Base-by-base conservation (phyloP, 2,329 filamentous ascomycete genomes). In the Monilinia vaccinii-corymbosi region DNA sequence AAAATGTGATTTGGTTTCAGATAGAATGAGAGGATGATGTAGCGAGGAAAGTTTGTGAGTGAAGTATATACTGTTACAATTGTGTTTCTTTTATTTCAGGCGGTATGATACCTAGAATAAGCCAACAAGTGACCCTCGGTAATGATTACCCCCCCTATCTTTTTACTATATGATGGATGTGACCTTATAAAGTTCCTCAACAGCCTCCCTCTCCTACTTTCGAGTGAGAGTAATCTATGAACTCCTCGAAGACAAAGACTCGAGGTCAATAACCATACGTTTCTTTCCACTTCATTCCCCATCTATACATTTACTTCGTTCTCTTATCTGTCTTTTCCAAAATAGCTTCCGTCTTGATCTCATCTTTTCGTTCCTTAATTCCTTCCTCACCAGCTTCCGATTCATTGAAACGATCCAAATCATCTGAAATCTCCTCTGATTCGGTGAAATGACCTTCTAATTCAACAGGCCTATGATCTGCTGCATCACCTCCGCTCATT, bases 401-500 rank as follows among this genome's bases (percentile, higher is more conserved):
- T 45, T 65, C 65, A 45, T 63, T 61, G 56, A 67, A 31, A 21
- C 61, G 60, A 21, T 53, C 40, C 28, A 63, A 36, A 31, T 63
- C 62, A 44, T 61, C 60, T 2, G 32, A 42, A 28, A 63, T 59
- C 25, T 62, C 60, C 34, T 63, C 62, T 0, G 32, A 38, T 48
- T 63, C 65, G 7, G 69, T 70, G 4, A 71, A 60, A 45, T 68
- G 66, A 5, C 69, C 69, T 60, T 66, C 63, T 1, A 61, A 51
- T 52, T 70, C 67, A 42, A 56, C 61, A 4, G 60, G 48, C 38
- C 64, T 55, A 52, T 77, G 75, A 4, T 79, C 72, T 0, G 78
- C 73, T 10, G 78, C 70, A 60, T 96, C 91, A 10, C 88, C 88
- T 14, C 92, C 93, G 68, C 82, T 94, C 84, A 97, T 89, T 76